phyloP scores from a whole-genome alignment of 208 protist genomes.

The Spongospora subterranea region DNA sequence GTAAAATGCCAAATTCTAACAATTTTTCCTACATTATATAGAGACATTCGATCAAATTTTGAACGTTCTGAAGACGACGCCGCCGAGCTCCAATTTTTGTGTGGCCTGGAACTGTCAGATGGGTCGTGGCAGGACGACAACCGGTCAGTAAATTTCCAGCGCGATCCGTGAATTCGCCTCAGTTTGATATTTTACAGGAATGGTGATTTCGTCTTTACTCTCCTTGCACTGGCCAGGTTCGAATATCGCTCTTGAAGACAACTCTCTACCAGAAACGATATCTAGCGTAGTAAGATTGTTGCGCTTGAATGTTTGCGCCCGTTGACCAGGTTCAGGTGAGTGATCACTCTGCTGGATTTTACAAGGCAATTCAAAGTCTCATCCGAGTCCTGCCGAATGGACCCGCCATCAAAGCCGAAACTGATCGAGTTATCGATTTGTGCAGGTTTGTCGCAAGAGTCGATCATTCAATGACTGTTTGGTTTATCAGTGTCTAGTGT shows the following conservation, averaged over 20 bases:
- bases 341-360: neutral
- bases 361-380: conserved; percentile 35
- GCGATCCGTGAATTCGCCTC: neutral
- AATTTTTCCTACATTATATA: neutral
- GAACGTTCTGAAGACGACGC: conserved; percentile 5
- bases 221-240: conserved; percentile 34
- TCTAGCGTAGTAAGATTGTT: neutral
- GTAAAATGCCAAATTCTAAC: too few species aligned
- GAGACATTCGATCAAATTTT: conserved; percentile 37
- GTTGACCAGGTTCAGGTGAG: neutral
- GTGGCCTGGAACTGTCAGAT: conserved; percentile 42
- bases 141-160: neutral
- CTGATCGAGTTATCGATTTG: conserved; percentile 48
- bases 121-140: conserved; percentile 22
- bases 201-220: conserved; percentile 27
- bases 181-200: neutral
- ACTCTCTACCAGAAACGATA: neutral
- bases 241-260: neutral
- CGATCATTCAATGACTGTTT: neutral
- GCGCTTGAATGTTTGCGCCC: neutral
- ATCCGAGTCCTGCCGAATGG: conserved; percentile 37
- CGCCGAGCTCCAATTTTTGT: neutral
- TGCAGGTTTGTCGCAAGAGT: conserved; percentile 2
- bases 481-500: neutral
- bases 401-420: conserved; percentile 12